Evolutionary conservation across 2,329 filamentous ascomycete genomes (phyloP).

Genomic region (Colletotrichum euphorbiae): DNA sequence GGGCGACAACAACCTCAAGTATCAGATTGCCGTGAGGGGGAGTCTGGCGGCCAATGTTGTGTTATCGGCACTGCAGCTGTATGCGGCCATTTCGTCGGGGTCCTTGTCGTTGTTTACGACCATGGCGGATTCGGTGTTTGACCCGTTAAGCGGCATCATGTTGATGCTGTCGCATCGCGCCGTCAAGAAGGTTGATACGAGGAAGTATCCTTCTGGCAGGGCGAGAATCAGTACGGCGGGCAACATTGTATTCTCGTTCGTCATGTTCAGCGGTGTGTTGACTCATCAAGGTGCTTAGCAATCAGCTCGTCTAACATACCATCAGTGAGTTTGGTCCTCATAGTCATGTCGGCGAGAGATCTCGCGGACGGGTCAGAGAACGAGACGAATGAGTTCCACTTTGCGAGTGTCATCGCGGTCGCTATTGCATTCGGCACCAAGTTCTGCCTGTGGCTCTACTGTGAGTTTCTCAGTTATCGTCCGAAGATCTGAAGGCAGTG

Average conservation of each 20-base stretch:
- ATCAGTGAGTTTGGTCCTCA: conserved; percentile 79
- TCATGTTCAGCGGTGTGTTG: conserved; percentile 77
- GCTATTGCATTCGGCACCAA: conserved; percentile 88
- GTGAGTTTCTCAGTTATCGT: conserved; percentile 48
- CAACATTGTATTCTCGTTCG: conserved; percentile 95
- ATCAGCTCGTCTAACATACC: too few relatives aligned
- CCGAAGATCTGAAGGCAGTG: rapidly evolving
- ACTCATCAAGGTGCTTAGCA: too few relatives aligned
- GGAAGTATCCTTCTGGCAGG: conserved; percentile 91
- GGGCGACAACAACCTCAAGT: conserved; percentile 83
- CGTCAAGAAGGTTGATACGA: conserved; percentile 85
- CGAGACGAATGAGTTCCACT: conserved; percentile 74
- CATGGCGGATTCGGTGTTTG: conserved; percentile 95
- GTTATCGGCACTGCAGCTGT: conserved; percentile 85
- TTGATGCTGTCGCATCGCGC: conserved; percentile 89
- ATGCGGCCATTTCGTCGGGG: conserved; percentile 85
- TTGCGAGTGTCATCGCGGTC: conserved; percentile 88
- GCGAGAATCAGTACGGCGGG: conserved; percentile 94
- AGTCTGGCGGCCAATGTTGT: conserved; percentile 84
- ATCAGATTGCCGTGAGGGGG: conserved; percentile 73
- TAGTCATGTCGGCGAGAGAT: conserved; percentile 85
- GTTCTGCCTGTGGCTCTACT: conserved; percentile 86
- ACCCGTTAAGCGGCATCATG: conserved; percentile 88
- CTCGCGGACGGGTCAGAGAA: conserved; percentile 63
- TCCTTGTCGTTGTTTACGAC: conserved; percentile 98